Evolutionary conservation across 805 yeast species (phyloP).

Genomic region (Monosporozyma aquatica): DNA sequence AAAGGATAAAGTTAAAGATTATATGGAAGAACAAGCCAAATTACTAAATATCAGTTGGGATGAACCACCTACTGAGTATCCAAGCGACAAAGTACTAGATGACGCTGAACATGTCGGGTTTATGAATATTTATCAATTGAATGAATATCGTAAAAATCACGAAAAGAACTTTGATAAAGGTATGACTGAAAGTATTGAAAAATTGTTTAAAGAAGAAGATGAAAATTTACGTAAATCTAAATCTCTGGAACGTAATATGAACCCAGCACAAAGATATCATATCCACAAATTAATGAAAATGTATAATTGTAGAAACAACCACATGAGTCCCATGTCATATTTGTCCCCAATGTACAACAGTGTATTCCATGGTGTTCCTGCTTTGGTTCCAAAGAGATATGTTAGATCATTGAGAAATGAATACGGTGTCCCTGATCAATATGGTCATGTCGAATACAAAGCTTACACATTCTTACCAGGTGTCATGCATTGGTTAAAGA

Average conservation of each 20-base stretch:
- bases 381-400: constrained; percentile 45
- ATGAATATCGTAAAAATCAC: constrained; percentile 9
- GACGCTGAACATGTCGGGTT: constrained; percentile 7
- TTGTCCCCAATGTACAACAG: constrained; percentile 46
- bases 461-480: constrained; percentile 42
- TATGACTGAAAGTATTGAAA: constrained; percentile 8
- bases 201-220: constrained; percentile 10
- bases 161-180: constrained; percentile 8
- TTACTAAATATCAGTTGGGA: background rate
- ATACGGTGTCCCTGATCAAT: constrained; percentile 35
- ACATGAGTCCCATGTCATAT: constrained; percentile 41
- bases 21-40: constrained; percentile 1
- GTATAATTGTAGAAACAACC: constrained; percentile 53
- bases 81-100: background rate
- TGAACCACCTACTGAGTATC: background rate
- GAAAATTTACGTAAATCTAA: background rate
- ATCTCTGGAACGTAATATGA: constrained; percentile 14
- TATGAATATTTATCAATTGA: constrained; percentile 8
- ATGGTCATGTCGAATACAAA: constrained; percentile 29
- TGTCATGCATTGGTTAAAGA: constrained; percentile 45
- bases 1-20: constrained; percentile 2
- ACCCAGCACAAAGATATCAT: constrained; percentile 29
- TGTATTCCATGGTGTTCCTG: constrained; percentile 48
- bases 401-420: constrained; percentile 38
- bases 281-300: constrained; percentile 27